phyloP scores from a whole-genome alignment of 2,329 filamentous ascomycete genomes.

The Curvularia eragrostidis region DNA sequence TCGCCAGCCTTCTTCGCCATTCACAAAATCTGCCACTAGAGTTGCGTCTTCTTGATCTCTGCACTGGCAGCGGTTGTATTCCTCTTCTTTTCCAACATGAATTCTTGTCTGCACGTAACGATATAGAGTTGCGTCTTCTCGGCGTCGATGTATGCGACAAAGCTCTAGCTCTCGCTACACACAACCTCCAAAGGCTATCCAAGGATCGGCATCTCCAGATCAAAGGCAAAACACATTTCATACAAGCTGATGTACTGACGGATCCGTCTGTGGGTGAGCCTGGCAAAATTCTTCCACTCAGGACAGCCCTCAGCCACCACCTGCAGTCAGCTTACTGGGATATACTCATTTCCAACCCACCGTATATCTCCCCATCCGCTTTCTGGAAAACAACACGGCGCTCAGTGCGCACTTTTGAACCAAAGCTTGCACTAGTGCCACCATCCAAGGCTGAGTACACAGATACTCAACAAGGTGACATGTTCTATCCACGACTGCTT shows the following conservation, averaged over 20 bases:
- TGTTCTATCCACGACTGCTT: conserved; percentile 74
- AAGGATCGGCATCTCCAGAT: conserved; percentile 13
- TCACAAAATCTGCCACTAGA: conserved; percentile 29
- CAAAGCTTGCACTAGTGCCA: conserved; percentile 74
- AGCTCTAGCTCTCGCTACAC: conserved; percentile 69
- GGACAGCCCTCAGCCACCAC: conserved; percentile 22
- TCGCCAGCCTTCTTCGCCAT: conserved; percentile 39
- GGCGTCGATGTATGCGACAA: conserved; percentile 75
- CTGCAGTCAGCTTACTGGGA: conserved; percentile 52
- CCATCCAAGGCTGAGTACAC: conserved; percentile 16
- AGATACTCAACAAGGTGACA: conserved; percentile 51
- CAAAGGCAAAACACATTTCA: conserved; percentile 54
- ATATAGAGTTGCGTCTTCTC: conserved; percentile 57
- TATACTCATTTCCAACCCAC: conserved; percentile 85
- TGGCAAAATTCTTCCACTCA: conserved; percentile 20
- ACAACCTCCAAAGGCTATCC: conserved; percentile 63
- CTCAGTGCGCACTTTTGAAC: conserved; percentile 84
- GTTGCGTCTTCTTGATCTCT: conserved; percentile 79
- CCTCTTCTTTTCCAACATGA: conserved; percentile 74
- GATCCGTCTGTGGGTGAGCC: conserved; percentile 58
- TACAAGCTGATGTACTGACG: conserved; percentile 53
- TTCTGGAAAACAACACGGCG: conserved; percentile 69
- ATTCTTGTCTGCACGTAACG: conserved; percentile 51
- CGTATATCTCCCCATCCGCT: conserved; percentile 76
- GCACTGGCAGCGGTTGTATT: conserved; percentile 91